These are phyloP conservation scores for Entoloma clypeatum DNA, from an alignment of 1,284 basidiomycete genomes.

Conservation along the genomic window DNA sequence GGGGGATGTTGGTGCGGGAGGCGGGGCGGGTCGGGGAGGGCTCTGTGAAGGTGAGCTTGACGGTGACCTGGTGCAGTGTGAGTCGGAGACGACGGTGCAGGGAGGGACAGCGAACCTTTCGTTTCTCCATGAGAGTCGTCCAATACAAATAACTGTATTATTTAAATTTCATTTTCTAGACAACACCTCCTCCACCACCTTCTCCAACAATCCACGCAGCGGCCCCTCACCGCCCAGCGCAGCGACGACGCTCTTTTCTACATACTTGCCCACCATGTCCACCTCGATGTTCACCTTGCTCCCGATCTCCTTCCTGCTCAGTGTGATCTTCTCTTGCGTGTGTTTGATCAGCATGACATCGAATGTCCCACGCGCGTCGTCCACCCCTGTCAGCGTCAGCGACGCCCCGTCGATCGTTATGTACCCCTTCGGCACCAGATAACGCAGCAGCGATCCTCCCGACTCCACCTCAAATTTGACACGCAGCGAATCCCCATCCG, in stretches of 20 bases:
- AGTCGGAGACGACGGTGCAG: conserved; percentile 2
- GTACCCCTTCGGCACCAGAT: conserved; percentile 96
- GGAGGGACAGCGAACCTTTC: conserved; percentile 37
- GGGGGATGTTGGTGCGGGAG: conserved; percentile 28
- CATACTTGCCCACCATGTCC: conserved; percentile 89
- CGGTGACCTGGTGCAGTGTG: conserved; percentile 36
- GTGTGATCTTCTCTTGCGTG: conserved; percentile 86
- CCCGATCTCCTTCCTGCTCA: conserved; percentile 74
- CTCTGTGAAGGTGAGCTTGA: conserved; percentile 33
- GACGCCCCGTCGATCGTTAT: conserved; percentile 94
- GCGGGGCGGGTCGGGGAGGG: conserved; percentile 26
- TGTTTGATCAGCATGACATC: conserved; percentile 95
- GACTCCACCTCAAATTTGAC: conserved; percentile 73
- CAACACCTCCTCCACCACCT: conserved; percentile 66
- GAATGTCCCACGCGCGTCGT: conserved; percentile 71
- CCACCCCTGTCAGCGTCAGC: conserved; percentile 84
- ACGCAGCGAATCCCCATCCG: conserved; percentile 87
- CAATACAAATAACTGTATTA: background rate
- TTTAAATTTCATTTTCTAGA: conserved; percentile 33
- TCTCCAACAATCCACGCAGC: conserved; percentile 63
- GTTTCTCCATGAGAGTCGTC: conserved; percentile 24
- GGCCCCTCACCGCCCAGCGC: conserved; percentile 61
- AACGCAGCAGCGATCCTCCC: conserved; percentile 69
- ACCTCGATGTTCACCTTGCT: conserved; percentile 93
- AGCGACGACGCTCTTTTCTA: conserved; percentile 76